Evolutionary conservation across 371 early-diverging fungal genomes (phyloP).

Genomic region (Mortierella sp.): DNA sequence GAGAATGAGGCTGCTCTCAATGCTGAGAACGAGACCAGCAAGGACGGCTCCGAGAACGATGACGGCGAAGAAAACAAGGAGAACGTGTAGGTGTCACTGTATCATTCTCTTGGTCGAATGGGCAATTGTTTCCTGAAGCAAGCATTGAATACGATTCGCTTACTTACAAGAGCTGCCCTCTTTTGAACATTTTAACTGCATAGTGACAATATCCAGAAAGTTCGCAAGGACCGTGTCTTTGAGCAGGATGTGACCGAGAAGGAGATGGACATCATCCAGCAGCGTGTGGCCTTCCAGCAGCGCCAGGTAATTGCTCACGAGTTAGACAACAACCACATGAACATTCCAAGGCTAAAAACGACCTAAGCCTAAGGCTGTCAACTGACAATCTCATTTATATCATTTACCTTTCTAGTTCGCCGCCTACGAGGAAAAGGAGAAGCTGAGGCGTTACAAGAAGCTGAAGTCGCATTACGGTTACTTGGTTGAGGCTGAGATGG

Average conservation of each 20-base stretch:
- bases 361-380: background rate
- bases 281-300: slow-evolving; percentile 90
- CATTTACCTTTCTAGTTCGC: slow-evolving; percentile 64
- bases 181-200: background rate
- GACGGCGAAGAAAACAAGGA: slow-evolving; percentile 53
- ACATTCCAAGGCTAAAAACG: background rate
- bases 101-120: background rate
- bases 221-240: slow-evolving; percentile 89
- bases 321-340: background rate
- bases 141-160: background rate
- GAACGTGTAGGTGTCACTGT: slow-evolving; percentile 33
- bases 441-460: slow-evolving; percentile 77
- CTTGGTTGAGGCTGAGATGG: slow-evolving; percentile 85
- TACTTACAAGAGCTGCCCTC: background rate
- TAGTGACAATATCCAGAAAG: slow-evolving; percentile 84
- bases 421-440: slow-evolving; percentile 82
- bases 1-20: slow-evolving; percentile 35
- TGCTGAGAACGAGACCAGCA: slow-evolving; percentile 43
- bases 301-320: slow-evolving; percentile 63
- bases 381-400: too few relatives aligned
- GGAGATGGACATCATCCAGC: slow-evolving; percentile 88
- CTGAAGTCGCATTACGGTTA: slow-evolving; percentile 82
- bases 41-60: slow-evolving; percentile 45
- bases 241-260: slow-evolving; percentile 88
- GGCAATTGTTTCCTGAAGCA: background rate